phyloP scores from a whole-genome alignment of 768 basidiomycete genomes.

The Tubosaeta sp. region DNA sequence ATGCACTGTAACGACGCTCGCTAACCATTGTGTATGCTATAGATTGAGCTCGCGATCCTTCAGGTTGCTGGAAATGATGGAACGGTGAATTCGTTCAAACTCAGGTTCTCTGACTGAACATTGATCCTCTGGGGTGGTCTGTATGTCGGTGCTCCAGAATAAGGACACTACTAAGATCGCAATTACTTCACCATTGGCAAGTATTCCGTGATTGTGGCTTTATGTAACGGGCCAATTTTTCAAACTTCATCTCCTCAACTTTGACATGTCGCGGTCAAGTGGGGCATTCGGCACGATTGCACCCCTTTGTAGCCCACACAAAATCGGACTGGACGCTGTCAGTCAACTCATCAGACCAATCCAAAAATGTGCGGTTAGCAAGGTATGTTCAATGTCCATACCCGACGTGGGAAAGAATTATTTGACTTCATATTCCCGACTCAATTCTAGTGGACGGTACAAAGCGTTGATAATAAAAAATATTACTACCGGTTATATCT shows the following conservation, averaged over 20 bases:
- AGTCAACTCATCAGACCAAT: not conserved
- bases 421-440: not conserved
- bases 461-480: not conserved
- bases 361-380: not conserved
- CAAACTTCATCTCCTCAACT: not conserved
- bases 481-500: not conserved
- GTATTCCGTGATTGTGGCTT: not conserved
- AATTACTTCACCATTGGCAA: not conserved
- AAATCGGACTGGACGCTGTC: not conserved
- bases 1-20: too few relatives aligned
- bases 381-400: not conserved
- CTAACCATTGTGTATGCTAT: not conserved
- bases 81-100: slow-evolving; percentile 7
- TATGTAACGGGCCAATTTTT: not conserved
- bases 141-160: too few relatives aligned
- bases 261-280: not conserved
- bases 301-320: not conserved
- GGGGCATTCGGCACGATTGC: not conserved
- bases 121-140: not conserved
- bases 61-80: slow-evolving; percentile 1
- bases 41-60: slow-evolving; percentile 7
- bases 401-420: too few relatives aligned
- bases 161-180: too few relatives aligned
- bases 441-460: not conserved
- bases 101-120: not conserved